phyloP scores from a whole-genome alignment of 2,329 filamentous ascomycete species.

The Fusarium ramigenum region DNA sequence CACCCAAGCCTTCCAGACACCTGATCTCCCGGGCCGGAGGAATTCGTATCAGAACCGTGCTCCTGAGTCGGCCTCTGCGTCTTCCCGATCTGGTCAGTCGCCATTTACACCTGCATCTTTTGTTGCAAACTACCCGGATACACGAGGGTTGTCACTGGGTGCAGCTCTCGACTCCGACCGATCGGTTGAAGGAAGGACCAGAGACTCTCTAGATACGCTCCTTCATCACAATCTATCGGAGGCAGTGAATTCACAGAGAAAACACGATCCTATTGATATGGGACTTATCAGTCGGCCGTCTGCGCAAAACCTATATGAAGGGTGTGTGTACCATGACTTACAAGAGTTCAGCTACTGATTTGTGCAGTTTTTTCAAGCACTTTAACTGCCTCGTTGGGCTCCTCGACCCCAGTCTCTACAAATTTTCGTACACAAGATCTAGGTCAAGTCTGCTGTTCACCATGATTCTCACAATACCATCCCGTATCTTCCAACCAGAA shows the following conservation, averaged over 20 bases:
- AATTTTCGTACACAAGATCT: background rate
- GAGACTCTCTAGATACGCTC: accelerated
- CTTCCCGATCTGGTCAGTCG: background rate
- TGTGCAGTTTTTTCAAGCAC: background rate
- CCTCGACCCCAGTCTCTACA: background rate
- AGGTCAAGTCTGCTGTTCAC: background rate
- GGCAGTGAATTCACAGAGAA: background rate
- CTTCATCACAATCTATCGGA: accelerated
- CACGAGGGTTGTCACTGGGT: accelerated
- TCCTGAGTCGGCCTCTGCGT: background rate
- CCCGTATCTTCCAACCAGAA: background rate
- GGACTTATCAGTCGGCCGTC: background rate
- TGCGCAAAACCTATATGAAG: background rate
- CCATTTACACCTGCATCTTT: background rate
- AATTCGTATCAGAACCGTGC: background rate
- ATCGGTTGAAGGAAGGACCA: accelerated
- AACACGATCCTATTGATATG: background rate
- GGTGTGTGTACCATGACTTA: background rate
- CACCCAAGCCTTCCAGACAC: accelerated
- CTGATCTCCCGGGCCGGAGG: background rate
- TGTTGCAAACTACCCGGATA: background rate
- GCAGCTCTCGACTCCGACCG: background rate
- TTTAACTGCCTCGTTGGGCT: background rate
- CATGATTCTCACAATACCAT: background rate
- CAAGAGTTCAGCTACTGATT: background rate